Percentiles rank a stretch among this genome's conserved stretches.
phyloP scores from a whole-genome alignment of 2,329 filamentous ascomycete genomes.

The Monilinia polystroma region DNA sequence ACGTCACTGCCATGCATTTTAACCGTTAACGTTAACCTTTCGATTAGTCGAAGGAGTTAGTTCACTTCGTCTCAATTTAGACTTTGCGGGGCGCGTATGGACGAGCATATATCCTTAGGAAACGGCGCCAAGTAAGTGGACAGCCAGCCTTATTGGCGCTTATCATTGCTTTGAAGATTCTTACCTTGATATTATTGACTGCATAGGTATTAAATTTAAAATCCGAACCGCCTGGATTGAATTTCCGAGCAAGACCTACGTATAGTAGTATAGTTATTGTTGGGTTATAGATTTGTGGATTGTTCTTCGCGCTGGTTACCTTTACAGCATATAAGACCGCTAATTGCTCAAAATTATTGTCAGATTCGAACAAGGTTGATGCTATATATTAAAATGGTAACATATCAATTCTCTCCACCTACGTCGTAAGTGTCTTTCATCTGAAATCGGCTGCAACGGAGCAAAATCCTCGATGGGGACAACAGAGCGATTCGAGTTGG shows the following conservation, averaged over 20 bases:
- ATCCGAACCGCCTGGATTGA: background rate
- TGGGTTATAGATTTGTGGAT: background rate
- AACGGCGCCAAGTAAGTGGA: background rate
- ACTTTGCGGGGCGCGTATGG: slow-evolving; percentile 9
- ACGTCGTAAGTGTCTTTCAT: too few relatives aligned
- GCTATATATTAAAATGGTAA: too few relatives aligned
- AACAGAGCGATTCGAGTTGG: too few relatives aligned
- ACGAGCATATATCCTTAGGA: background rate
- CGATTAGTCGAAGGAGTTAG: background rate
- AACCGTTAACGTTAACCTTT: background rate
- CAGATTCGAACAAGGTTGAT: too few relatives aligned
- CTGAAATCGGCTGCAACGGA: too few relatives aligned
- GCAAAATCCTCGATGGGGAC: too few relatives aligned
- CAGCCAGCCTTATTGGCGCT: background rate
- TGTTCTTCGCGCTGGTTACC: background rate
- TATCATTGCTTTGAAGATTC: background rate
- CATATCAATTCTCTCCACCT: too few relatives aligned
- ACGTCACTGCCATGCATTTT: background rate
- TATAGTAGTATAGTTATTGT: background rate
- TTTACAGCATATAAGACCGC: too few relatives aligned
- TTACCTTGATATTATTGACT: background rate
- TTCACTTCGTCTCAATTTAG: background rate
- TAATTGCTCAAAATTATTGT: too few relatives aligned
- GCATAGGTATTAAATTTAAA: background rate
- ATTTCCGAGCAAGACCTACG: background rate